Evolutionary conservation across 1,139 yeast genomes (phyloP).

Genomic region (Sugiyamaella pinicola): DNA sequence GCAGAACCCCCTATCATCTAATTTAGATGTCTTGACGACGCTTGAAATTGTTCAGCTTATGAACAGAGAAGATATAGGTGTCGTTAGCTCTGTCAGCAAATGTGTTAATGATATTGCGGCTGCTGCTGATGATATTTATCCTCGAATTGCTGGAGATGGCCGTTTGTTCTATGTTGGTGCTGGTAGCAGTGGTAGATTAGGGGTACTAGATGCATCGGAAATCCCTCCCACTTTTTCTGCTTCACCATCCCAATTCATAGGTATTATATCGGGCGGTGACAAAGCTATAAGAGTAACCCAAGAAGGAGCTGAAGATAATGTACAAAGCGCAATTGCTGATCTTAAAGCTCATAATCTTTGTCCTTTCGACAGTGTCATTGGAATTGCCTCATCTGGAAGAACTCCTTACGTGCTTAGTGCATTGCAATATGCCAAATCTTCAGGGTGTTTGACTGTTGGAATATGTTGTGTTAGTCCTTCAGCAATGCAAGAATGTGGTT

Average conservation of each 20-base stretch:
- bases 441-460: constrained; percentile 34
- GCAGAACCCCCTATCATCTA: constrained; percentile 30
- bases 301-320: constrained; percentile 40
- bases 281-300: constrained; percentile 37
- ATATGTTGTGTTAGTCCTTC: constrained; percentile 35
- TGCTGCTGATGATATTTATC: constrained; percentile 37
- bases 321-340: constrained; percentile 25
- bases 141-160: constrained; percentile 35
- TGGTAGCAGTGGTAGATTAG: constrained; percentile 39
- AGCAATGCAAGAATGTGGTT: constrained; percentile 26
- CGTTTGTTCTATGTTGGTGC: constrained; percentile 40
- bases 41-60: constrained; percentile 33
- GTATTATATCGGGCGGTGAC: constrained; percentile 42
- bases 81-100: constrained; percentile 30
- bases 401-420: constrained; percentile 37
- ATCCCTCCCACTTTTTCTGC: constrained; percentile 42
- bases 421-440: constrained; percentile 29
- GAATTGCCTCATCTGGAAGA: constrained; percentile 38
- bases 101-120: constrained; percentile 31
- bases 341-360: constrained; percentile 27
- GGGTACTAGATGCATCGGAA: constrained; percentile 40
- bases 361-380: constrained; percentile 34
- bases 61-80: constrained; percentile 35
- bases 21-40: constrained; percentile 31
- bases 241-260: constrained; percentile 38